Evolutionary conservation across 2,329 filamentous ascomycete species (phyloP).

Genomic region (Hymenoscyphus fraxineus): DNA sequence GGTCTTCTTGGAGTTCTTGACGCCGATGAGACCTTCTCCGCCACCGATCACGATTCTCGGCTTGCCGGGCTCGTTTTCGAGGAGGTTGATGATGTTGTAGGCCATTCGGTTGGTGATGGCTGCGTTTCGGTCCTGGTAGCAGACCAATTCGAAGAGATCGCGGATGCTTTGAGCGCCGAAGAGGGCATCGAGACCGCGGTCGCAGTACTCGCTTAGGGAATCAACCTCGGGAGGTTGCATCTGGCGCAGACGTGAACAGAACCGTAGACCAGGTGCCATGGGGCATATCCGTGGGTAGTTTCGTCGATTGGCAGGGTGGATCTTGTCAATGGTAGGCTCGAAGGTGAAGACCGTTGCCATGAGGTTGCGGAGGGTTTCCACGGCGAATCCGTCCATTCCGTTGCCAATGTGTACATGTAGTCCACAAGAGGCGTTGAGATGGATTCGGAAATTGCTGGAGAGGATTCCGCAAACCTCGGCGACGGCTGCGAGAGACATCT

Average conservation of each 20-base stretch:
- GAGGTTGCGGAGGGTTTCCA: neutral
- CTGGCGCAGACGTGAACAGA: neutral
- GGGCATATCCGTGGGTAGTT: neutral
- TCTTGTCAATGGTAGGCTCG: constrained; percentile 6
- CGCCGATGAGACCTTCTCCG: neutral
- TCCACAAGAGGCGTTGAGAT: neutral
- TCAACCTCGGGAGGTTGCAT: neutral
- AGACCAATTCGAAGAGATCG: too few species aligned
- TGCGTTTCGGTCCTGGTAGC: too few species aligned
- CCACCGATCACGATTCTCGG: neutral
- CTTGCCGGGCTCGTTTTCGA: neutral
- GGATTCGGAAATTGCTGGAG: neutral
- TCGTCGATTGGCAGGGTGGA: neutral
- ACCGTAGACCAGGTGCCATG: neutral
- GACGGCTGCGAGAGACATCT: neutral
- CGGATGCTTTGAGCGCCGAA: neutral
- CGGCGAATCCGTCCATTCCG: neutral
- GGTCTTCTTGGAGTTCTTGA: neutral
- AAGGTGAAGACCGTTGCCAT: constrained; percentile 6
- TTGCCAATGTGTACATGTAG: constrained; percentile 5
- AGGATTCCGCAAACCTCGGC: neutral
- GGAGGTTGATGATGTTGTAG: neutral
- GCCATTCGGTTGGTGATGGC: neutral
- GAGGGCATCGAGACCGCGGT: neutral
- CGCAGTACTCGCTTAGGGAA: neutral